Evolutionary conservation across 768 basidiomycete genomes (phyloP), one percentile per base, ranked within the genome.

Genomic region (Boletus barrowsii): DNA sequence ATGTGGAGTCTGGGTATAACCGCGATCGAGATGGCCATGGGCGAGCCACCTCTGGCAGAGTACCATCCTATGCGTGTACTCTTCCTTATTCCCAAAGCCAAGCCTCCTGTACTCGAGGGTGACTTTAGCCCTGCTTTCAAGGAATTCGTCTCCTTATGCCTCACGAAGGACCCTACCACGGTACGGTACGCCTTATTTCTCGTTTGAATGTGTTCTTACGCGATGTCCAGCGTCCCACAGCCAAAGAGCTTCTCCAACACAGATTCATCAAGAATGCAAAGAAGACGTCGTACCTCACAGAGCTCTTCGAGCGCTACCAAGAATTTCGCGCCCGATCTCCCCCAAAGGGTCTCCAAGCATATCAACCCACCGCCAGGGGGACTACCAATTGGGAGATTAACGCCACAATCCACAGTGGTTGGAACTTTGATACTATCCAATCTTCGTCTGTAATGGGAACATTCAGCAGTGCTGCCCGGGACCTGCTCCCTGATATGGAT

Each of bases 1-100:
- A 87, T 98, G 78, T 98, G 96, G 96, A 94, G 91, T 68, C 75
- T 98, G 47, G 96, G 96, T 20, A 99, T 99, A 69, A 98, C 96
- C 1, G 94, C 93, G 50, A 97, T 98, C 47, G 96, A 98, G 76
- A 88, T 99, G 87, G 95, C 96, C 3, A 93, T 91, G 63, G 97
- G 97, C 42, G 94, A 98, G 64, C 97, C 97, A 0, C 97, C 97
- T 9, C 73, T 98, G 53, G 90, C 93, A 5, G 96, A 98, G 69
- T 96, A 98, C 69, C 97, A 98, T 65, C 97, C 95, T 0, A 98
- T 98, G 97, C 84, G 97, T 29, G 96, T 99, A 1, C 79, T 99
- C 50, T 98, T 98, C 77, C 79, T 98, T 45, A 99, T 98, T 58
- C 97, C 97, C 3, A 97, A 98, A 73, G 93, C 95, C 17, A 92